Evolutionary conservation across 148 eudicot genomes (phyloP).

Genomic region (Tetragonia tetragonoides): DNA sequence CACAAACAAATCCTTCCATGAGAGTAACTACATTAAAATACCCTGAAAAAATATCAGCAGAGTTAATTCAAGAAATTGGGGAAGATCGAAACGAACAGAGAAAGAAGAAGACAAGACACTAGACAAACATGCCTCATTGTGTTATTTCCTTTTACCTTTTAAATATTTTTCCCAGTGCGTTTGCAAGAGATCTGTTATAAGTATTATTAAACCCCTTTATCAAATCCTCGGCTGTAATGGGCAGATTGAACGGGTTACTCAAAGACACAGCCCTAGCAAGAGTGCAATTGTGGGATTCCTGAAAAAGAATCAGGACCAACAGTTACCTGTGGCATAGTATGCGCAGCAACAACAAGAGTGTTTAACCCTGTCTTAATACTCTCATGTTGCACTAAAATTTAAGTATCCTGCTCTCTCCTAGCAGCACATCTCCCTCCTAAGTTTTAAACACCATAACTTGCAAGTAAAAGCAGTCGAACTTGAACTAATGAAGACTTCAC

Average conservation of each 20-base stretch:
- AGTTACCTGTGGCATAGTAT: too few species aligned
- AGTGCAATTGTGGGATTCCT: constrained; percentile 69
- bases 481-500: too few species aligned
- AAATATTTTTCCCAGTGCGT: constrained; percentile 72
- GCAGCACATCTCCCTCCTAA: too few species aligned
- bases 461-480: too few species aligned
- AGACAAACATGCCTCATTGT: not conserved
- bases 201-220: constrained; percentile 81
- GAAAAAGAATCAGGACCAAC: constrained; percentile 25
- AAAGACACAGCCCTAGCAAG: constrained; percentile 90
- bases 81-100: not conserved
- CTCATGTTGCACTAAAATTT: too few species aligned
- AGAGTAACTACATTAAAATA: too few species aligned
- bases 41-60: too few species aligned
- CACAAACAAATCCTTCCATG: constrained; percentile 74
- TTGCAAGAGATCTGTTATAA: constrained; percentile 83
- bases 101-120: not conserved
- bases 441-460: too few species aligned
- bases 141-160: constrained; percentile 61
- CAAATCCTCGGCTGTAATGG: constrained; percentile 88
- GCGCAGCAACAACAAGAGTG: too few species aligned
- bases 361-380: too few species aligned
- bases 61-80: not conserved
- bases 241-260: constrained; percentile 94
- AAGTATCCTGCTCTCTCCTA: too few species aligned